These are phyloP conservation scores for Bimuria novae-zelandiae DNA, from an alignment of 2,329 filamentous ascomycete species.

Conservation along the genomic window DNA sequence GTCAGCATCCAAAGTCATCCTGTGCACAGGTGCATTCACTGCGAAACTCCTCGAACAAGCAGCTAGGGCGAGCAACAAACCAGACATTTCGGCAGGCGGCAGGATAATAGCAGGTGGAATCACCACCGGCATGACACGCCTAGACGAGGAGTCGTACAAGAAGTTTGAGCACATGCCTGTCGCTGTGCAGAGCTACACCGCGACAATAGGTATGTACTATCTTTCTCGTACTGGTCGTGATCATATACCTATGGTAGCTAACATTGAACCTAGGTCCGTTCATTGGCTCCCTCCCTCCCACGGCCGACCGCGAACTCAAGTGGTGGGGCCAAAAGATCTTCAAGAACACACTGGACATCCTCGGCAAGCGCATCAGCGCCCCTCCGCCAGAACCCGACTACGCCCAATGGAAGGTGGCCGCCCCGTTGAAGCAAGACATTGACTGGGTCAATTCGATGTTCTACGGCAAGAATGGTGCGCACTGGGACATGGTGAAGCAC, in stretches of 20 bases:
- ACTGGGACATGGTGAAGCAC: slow-evolving; percentile 65
- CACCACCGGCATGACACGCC: slow-evolving; percentile 53
- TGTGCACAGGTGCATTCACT: slow-evolving; percentile 51
- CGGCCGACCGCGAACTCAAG: slow-evolving; percentile 40
- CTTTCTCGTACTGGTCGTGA: background rate
- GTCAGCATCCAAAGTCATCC: slow-evolving; percentile 35
- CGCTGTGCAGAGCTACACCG: slow-evolving; percentile 37
- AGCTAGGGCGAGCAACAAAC: slow-evolving; percentile 51
- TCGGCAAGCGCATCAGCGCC: slow-evolving; percentile 61
- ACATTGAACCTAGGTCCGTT: slow-evolving; percentile 24
- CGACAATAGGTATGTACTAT: slow-evolving; percentile 22
- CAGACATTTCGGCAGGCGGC: slow-evolving; percentile 58
- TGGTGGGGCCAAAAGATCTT: slow-evolving; percentile 44
- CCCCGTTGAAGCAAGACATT: slow-evolving; percentile 62
- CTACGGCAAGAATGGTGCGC: slow-evolving; percentile 61
- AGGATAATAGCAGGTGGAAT: slow-evolving; percentile 63
- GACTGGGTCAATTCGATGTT: slow-evolving; percentile 61
- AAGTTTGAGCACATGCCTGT: slow-evolving; percentile 42
- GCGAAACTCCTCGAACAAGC: slow-evolving; percentile 54
- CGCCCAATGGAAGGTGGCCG: slow-evolving; percentile 65
- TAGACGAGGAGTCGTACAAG: slow-evolving; percentile 40
- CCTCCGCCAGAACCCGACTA: slow-evolving; percentile 63
- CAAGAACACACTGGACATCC: slow-evolving; percentile 39
- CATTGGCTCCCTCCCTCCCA: slow-evolving; percentile 39
- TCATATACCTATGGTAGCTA: background rate